Base-by-base conservation (phyloP, 75 land plant genomes). In the Picea sitchensis region DNA sequence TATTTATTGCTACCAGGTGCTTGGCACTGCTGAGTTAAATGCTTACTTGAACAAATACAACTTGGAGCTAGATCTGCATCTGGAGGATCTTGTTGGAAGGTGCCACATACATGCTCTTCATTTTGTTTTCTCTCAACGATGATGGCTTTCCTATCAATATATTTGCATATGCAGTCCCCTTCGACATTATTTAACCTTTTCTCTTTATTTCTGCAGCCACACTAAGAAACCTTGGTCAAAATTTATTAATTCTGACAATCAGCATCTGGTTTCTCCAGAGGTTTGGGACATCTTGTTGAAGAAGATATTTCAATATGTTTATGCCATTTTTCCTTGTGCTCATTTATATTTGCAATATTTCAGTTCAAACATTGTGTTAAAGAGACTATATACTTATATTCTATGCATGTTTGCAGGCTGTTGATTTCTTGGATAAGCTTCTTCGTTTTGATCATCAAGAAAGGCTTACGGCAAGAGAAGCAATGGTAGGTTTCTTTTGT, bases 381-480 rank as follows among this genome's bases (percentile, higher is more conserved):
- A 51, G 12, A 1, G 12, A 51, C 56, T 11, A 51, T 51, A 51
- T 51, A 51, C 12, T 15, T 79, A 31, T 79, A 2, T 76, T 23
- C 8, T 30, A 51, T 20, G 2, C 23, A 23, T 47, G 81, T n/a
- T 5, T 83, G 81, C 92, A 95, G 98, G 98, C 98, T 3, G 81
- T 95, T 75, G 97, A 95, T 87, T 95, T 95, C 84, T 90, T 95
- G 78, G 98, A 95, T 85, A 94, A 95, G 87, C 91, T 95, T 26
- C 88, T 95, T 77, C 94, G 97, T 4, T 95, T 92, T 82, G 98
- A 95, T 85, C 98, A 95, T 76, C 98, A 94, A 61, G 98, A 95
- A 3, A 88, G 98, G 83, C 88, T 91, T 8, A 95, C 98, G 38
- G 98, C 98, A 41, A 82, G 87, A 85, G 98, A 95, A 81, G 98